A percentile compares a stretch with the other conserved stretches of the same genome.
phyloP scores from a whole-genome alignment of 2,329 filamentous ascomycete species.

The Venturia pyrina region DNA sequence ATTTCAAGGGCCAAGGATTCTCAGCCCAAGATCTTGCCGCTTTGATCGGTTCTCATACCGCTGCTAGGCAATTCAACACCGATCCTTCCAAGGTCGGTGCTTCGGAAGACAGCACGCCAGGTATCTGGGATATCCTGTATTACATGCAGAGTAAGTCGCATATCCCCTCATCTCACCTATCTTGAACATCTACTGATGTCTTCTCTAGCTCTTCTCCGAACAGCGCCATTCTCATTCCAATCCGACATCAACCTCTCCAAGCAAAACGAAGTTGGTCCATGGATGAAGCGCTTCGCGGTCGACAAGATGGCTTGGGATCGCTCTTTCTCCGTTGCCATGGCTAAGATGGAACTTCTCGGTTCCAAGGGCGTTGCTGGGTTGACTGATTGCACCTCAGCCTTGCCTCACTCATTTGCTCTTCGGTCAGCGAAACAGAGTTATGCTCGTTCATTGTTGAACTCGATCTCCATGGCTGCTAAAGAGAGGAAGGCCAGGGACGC shows the following conservation, averaged over 20 bases:
- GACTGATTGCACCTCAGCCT: conserved; percentile 18
- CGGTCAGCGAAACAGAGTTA: conserved; percentile 16
- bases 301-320: conserved; percentile 26
- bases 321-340: conserved; percentile 23
- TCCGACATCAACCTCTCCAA: conserved; percentile 23
- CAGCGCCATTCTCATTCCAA: conserved; percentile 22
- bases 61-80: conserved; percentile 38
- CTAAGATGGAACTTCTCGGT: conserved; percentile 18
- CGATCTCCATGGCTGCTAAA: not conserved
- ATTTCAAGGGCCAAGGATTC: conserved; percentile 44
- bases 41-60: conserved; percentile 45
- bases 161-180: not conserved
- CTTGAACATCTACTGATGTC: not conserved
- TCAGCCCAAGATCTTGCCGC: conserved; percentile 40
- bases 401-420: conserved; percentile 18
- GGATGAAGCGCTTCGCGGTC: conserved; percentile 26
- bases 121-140: conserved; percentile 17
- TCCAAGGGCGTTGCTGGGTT: conserved; percentile 14
- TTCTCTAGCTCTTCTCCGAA: conserved; percentile 14
- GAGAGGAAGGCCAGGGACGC: not conserved
- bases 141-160: conserved; percentile 18
- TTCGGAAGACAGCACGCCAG: conserved; percentile 14
- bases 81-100: conserved; percentile 23
- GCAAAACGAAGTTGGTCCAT: conserved; percentile 21
- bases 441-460: conserved; percentile 1